Evolutionary conservation across 495 filamentous ascomycete genomes (phyloP).

Genomic region (Diplogelasinospora grovesii): DNA sequence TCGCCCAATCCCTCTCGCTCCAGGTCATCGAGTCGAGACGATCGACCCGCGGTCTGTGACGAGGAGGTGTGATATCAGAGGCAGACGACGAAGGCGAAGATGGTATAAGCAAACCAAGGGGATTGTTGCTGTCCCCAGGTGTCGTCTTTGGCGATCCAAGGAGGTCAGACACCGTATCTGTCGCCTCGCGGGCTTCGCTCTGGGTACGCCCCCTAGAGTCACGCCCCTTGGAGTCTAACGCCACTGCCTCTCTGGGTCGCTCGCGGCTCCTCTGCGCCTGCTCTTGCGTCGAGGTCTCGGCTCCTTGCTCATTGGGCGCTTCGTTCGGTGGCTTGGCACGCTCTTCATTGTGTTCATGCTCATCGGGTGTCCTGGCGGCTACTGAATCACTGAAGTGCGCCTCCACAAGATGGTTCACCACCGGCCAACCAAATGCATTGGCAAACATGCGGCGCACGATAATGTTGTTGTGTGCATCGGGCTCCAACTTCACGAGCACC

Average conservation of each 20-base stretch:
- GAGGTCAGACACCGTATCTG: slow-evolving; percentile 13
- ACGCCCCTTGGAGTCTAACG: neutral
- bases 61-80: no score
- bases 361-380: slow-evolving; percentile 53
- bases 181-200: slow-evolving; percentile 13
- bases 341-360: slow-evolving; percentile 34
- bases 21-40: slow-evolving; percentile 38
- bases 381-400: slow-evolving; percentile 77
- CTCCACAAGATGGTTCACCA: slow-evolving; percentile 87
- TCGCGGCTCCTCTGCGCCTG: slow-evolving; percentile 16
- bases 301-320: slow-evolving; percentile 32
- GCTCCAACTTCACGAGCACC: slow-evolving; percentile 88
- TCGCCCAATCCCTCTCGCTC: slow-evolving; percentile 48
- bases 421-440: slow-evolving; percentile 97
- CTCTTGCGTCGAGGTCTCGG: slow-evolving; percentile 22
- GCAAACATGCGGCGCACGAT: slow-evolving; percentile 92
- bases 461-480: slow-evolving; percentile 98
- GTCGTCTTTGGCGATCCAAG: slow-evolving; percentile 1
- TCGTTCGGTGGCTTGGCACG: slow-evolving; percentile 32
- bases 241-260: neutral
- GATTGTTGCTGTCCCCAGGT: slow-evolving; percentile 1
- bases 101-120: slow-evolving; percentile 4
- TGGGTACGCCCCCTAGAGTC: slow-evolving; percentile 3
- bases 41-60: slow-evolving; percentile 23
- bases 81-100: slow-evolving; percentile 5